Conservation (phyloP, 768 basidiomycete species). For the Calvatia gigantea region DNA sequence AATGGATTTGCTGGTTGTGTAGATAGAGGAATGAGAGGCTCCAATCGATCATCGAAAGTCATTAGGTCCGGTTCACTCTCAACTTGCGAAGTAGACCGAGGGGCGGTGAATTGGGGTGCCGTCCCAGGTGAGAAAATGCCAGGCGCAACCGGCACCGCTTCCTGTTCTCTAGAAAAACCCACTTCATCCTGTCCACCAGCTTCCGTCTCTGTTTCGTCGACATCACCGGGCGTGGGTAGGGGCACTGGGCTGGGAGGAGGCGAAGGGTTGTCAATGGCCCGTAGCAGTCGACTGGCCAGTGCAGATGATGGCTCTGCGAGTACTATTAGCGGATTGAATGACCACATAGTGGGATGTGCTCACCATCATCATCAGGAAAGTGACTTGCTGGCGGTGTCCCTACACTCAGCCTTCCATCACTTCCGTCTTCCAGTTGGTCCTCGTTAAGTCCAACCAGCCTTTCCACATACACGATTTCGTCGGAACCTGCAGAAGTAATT, state of each 20-base stretch:
- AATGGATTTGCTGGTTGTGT: not conserved
- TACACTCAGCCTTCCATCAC: conserved; percentile 23
- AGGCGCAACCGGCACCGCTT: not conserved
- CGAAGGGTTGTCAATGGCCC: conserved; percentile 75
- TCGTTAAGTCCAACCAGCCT: conserved; percentile 26
- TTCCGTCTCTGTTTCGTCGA: not conserved
- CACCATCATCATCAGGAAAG: conserved; percentile 42
- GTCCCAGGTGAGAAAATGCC: not conserved
- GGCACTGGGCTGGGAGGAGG: conserved; percentile 40
- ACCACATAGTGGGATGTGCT: not conserved
- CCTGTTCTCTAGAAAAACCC: not conserved
- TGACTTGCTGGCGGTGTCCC: conserved; percentile 48
- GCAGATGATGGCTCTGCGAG: conserved; percentile 61
- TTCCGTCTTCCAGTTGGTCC: conserved; percentile 30
- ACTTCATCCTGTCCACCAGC: not conserved
- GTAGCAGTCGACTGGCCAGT: conserved; percentile 61
- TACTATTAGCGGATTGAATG: conserved; percentile 3
- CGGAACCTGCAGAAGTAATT: conserved; percentile 21
- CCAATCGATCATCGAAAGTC: conserved; percentile 21
- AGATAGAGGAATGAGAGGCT: not conserved
- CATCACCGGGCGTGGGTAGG: conserved; percentile 3
- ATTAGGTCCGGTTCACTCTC: conserved; percentile 18
- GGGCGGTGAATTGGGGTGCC: conserved; percentile 2
- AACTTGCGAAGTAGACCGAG: conserved; percentile 4
- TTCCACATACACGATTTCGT: conserved; percentile 22